Evolutionary conservation across 257 asterid species (phyloP), one percentile per base, ranked within the genome.

Genomic region (Fraxinus americana): DNA sequence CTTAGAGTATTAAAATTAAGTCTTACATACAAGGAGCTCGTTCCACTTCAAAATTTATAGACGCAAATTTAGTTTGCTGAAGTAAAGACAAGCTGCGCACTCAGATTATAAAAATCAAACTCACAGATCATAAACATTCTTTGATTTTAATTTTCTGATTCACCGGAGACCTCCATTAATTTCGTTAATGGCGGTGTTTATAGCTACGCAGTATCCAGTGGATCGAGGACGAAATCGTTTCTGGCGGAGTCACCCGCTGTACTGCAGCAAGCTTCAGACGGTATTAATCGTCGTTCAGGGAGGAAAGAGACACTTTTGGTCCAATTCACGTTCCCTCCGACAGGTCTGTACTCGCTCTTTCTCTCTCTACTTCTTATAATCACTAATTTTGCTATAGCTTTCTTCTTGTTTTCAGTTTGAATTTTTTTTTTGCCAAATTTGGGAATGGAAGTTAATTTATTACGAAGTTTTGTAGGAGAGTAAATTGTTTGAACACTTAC

Each of bases 271-370:
- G 84, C 75, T 88, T 86, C 83, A 86, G 94, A 82, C 87, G 83
- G 86, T 84, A 83, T 83, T 92, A 94, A 3, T 74, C 92, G 9
- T 84, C 96, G 19, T 92, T 87, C 73, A 86, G 99, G 79, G 98
- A 93, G 82, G 99, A 95, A 80, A 82, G 87, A 76, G 99, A 93
- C 77, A 93, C 98, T 7, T 95, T 95, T 80, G 98, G 99, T 67
- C 97, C 97, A 61, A 95, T 95, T 85, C 92, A 84, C 78, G 99
- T 93, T 63, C 98, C 98, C 2, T 81, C 90, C 63, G 91, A 92
- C 85, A 92, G 87, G 98, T 89, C 14, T 25, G 83, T 85, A 11
- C 38, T 54, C 79, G 17, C 68, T 39, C 50, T 75, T 29, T 59
- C 35, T 72, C 8, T 75, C n/a, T 63, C 11, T 54, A 1, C 10